Evolutionary conservation across 2,329 filamentous ascomycete genomes (phyloP), one percentile per base, ranked within the genome.

Genomic region (Pseudogymnoascus sp.): DNA sequence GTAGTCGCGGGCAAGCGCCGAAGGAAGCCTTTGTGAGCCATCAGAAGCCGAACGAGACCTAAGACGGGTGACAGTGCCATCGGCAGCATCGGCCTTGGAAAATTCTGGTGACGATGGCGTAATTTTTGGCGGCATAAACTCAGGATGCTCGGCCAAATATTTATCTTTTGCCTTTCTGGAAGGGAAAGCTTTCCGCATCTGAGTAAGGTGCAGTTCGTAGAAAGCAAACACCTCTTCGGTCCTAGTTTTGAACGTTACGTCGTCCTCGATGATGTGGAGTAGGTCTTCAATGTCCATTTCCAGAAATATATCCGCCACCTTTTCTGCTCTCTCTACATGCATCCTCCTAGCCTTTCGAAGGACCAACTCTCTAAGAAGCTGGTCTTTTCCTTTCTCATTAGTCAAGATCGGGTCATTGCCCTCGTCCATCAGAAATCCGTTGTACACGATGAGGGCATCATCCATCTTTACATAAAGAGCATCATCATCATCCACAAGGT

Each of bases 261-360:
- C 49, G 49, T 56, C 28, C 49, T 34, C 49, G 16, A 56, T 56
- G 28, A 56, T 16, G 28, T 18, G 18, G 28, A 56, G 49, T 9
- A 56, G 49, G 28, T 56, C 49, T 34, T 56, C 49, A 34, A 56
- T 34, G 49, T 56, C 49, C 49, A 56, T 56, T 56, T 56, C 49
- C n/a, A 56, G 49, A 28, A 34, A 56, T 34, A 56, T 56, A 34
- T 56, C 49, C 1, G 49, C 49, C 25, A 56, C 49, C 49, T 34
- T 56, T 56, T 56, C 49, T 56, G 49, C 49, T 16, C 49, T 34
- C 25, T 56, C 25, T 25, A 34, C 49, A 34, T 3, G n/a, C 49
- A 56, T 56, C n/a, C 5, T 56, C 9, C 9, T 34, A 7, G 49
- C 49, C 12, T 56, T 56, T 34, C 49, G 25, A 34, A 56, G 25